These are phyloP conservation scores for Cryptococcus sp. DNA, from an alignment of 1,284 basidiomycete species.

Conservation along the genomic window DNA sequence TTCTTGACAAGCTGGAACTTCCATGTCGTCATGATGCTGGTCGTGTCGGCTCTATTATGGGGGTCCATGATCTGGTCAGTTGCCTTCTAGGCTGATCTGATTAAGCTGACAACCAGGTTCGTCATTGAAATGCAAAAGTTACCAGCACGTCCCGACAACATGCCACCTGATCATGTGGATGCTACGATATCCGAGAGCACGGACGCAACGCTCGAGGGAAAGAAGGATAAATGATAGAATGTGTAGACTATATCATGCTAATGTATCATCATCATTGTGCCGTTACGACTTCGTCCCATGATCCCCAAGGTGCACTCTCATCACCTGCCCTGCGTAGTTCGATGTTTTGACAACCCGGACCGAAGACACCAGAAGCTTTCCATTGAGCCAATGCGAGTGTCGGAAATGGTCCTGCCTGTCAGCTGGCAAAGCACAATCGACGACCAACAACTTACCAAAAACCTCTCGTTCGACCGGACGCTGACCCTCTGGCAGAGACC, in stretches of 20 bases:
- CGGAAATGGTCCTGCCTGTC: slow-evolving; percentile 42
- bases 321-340: slow-evolving; percentile 35
- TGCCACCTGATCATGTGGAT: slow-evolving; percentile 16
- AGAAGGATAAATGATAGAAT: slow-evolving; percentile 7
- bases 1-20: slow-evolving; percentile 41
- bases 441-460: slow-evolving; percentile 36
- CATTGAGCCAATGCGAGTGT: slow-evolving; percentile 35
- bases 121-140: slow-evolving; percentile 40
- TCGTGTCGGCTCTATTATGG: slow-evolving; percentile 35
- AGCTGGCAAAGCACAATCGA: neutral
- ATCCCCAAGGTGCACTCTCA: slow-evolving; percentile 33
- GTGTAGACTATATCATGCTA: neutral
- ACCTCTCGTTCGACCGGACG: slow-evolving; percentile 47
- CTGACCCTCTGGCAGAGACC: slow-evolving; percentile 40
- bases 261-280: neutral
- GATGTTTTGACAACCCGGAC: slow-evolving; percentile 46
- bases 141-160: slow-evolving; percentile 38
- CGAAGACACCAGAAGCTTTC: slow-evolving; percentile 46
- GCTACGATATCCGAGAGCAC: neutral
- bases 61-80: slow-evolving; percentile 42
- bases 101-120: slow-evolving; percentile 32
- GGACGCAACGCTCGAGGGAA: slow-evolving; percentile 28
- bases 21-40: slow-evolving; percentile 39
- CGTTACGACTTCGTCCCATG: slow-evolving; percentile 34
- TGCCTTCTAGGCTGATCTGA: neutral